These are phyloP conservation scores for Wickerhamiella brachini DNA, from an alignment of 805 yeast species.

Conservation along the genomic window DNA sequence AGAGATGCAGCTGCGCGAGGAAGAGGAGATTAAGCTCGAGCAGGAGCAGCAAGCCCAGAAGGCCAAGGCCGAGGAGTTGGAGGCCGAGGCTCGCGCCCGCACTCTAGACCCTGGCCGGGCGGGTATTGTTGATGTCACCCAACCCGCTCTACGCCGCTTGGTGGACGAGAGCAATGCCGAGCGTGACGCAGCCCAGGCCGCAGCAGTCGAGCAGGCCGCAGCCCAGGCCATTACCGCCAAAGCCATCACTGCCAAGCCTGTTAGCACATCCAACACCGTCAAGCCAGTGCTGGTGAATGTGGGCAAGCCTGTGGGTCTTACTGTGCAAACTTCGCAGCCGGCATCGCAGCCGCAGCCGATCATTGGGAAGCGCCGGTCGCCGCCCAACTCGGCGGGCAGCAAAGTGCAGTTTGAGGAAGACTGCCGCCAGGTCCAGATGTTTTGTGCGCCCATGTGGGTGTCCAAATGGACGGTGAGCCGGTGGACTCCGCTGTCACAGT, in stretches of 20 bases:
- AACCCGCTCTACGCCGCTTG: slow-evolving; percentile 7
- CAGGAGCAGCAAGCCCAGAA: not conserved
- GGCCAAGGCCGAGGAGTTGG: not conserved
- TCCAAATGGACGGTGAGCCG: slow-evolving; percentile 15
- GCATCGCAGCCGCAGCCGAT: not conserved
- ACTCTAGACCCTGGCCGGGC: slow-evolving; percentile 9
- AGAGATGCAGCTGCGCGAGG: slow-evolving; percentile 1
- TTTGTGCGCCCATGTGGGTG: slow-evolving; percentile 15
- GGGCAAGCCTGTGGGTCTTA: slow-evolving; percentile 1
- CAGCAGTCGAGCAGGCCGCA: not conserved
- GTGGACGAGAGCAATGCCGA: slow-evolving; percentile 3
- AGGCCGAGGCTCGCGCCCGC: not conserved
- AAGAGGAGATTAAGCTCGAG: not conserved
- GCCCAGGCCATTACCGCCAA: not conserved
- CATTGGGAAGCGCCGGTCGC: not conserved
- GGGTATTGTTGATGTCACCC: slow-evolving; percentile 1
- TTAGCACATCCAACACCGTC: not conserved
- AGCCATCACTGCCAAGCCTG: not conserved
- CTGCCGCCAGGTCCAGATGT: slow-evolving; percentile 3
- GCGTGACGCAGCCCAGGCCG: not conserved
- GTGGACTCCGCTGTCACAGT: slow-evolving; percentile 20
- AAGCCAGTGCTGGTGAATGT: not conserved
- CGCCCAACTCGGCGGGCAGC: not conserved
- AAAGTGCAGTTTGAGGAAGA: not conserved
- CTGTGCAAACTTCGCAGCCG: not conserved